A percentile compares a stretch with the other conserved stretches of the same genome.
Evolutionary conservation across 2,329 filamentous ascomycete species (phyloP).

Genomic region (Arthrocladium fulminans): DNA sequence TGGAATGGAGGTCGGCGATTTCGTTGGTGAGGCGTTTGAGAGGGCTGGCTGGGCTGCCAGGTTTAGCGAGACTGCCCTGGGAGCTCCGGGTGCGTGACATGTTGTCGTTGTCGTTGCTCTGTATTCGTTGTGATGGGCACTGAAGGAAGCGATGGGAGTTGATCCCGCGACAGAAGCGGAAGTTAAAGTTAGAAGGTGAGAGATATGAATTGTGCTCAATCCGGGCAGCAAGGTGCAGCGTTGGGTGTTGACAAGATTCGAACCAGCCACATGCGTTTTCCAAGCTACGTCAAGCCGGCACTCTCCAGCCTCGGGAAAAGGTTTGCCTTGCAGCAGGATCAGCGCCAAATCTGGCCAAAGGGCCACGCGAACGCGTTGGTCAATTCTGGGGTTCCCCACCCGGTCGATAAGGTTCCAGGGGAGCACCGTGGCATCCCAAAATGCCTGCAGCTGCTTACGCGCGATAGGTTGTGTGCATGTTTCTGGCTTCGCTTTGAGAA

Average conservation of each 20-base stretch:
- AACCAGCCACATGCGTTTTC: neutral
- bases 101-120: neutral
- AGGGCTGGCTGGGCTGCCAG: slow-evolving; percentile 29
- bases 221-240: too few relatives aligned
- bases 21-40: slow-evolving; percentile 55
- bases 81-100: slow-evolving; percentile 14
- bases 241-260: too few relatives aligned
- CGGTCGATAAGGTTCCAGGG: slow-evolving; percentile 1
- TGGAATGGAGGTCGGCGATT: slow-evolving; percentile 48
- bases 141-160: too few relatives aligned
- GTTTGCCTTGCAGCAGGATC: slow-evolving; percentile 1
- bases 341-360: neutral
- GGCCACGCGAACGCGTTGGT: too few relatives aligned
- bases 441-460: neutral
- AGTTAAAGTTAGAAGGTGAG: too few relatives aligned
- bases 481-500: neutral
- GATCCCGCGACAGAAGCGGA: too few relatives aligned
- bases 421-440: neutral
- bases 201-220: too few relatives aligned
- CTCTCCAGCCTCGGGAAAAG: too few relatives aligned
- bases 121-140: neutral
- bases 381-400: slow-evolving; percentile 3
- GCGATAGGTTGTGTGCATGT: neutral
- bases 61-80: too few relatives aligned
- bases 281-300: too few relatives aligned